Base-by-base conservation (phyloP, 1,284 basidiomycete species). In the Ustilago trichophora region DNA sequence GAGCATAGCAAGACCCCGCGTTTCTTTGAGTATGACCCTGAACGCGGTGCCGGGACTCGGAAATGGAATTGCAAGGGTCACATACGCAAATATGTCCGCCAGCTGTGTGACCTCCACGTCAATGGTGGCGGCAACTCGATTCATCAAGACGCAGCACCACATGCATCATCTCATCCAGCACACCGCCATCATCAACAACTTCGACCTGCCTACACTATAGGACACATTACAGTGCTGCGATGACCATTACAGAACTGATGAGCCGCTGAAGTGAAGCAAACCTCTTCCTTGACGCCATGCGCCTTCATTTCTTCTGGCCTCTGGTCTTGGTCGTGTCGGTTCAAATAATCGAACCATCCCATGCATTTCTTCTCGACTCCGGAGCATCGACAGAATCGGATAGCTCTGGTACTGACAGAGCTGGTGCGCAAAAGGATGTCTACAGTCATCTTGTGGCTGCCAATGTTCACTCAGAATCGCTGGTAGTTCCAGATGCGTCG, bases 291-390 rank as follows among this genome's bases (percentile, higher is more conserved):
- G 27, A 26, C 32, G 45, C 33, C 31, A 63, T 63, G 60, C 60
- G 44, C 21, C 33, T 49, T 16, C 33, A 37, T 18, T 29, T 47
- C 25, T 27, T 10, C 19, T 52, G 48, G 53, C 35, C 40, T 5
- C 6, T 34, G 38, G 53, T 40, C 27, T 33, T 56, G 31, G 19
- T 51, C 10, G 19, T 37, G 16, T 38, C 43, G 16, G 33, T 44
- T n/a, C 38, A 43, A 18, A 34, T 56, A 29, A 31, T 51, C 24
- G 27, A 24, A n/a, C 48, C 44, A 0, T 33, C 48, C 8, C 31
- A 35, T 19, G 19, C 49, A 2, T 38, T 43, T 11, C 52, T 62
- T 8, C 47, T 63, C 7, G 60, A 63, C 22, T 63, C 60, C 10
- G 60, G 53, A 15, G 35, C 35, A 7, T 24, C 53, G 2, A 3